A percentile compares a stretch with the other conserved stretches of the same genome.
Evolutionary conservation across 208 protist genomes (phyloP).

Genomic region (Acanthamoeba royreba): DNA sequence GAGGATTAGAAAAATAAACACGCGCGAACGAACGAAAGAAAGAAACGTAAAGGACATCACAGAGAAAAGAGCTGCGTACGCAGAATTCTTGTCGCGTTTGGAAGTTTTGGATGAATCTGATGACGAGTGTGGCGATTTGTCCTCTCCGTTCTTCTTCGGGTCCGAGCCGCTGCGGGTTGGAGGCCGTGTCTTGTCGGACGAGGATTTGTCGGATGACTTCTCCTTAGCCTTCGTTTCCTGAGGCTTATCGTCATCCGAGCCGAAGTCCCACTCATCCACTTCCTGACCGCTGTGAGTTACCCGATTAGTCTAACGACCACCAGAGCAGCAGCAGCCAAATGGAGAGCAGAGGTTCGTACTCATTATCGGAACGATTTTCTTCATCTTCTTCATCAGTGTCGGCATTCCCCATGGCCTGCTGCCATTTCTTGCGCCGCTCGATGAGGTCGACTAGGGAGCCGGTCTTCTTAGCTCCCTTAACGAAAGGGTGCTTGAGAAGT

Average conservation of each 20-base stretch:
- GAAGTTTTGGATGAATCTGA: background rate
- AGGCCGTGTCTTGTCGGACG: background rate
- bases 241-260: background rate
- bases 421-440: slow-evolving; percentile 65
- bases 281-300: background rate
- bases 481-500: slow-evolving; percentile 82
- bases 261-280: background rate
- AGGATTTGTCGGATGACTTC: background rate
- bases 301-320: too few relatives aligned
- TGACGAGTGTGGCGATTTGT: background rate
- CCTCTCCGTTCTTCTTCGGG: background rate
- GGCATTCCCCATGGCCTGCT: slow-evolving; percentile 26
- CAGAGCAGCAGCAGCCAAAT: too few relatives aligned
- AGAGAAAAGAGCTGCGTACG: background rate
- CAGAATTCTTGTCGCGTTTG: background rate
- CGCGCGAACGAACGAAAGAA: background rate
- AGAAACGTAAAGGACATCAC: background rate
- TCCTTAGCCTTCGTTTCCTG: background rate
- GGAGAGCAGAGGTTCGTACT: background rate
- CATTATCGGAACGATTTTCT: background rate
- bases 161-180: background rate
- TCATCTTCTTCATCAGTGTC: slow-evolving; percentile 44
- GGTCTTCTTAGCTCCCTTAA: slow-evolving; percentile 73
- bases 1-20: background rate
- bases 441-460: slow-evolving; percentile 75